Conservation (phyloP, 1,139 yeast species). For the Starmera stellimalicola region DNA sequence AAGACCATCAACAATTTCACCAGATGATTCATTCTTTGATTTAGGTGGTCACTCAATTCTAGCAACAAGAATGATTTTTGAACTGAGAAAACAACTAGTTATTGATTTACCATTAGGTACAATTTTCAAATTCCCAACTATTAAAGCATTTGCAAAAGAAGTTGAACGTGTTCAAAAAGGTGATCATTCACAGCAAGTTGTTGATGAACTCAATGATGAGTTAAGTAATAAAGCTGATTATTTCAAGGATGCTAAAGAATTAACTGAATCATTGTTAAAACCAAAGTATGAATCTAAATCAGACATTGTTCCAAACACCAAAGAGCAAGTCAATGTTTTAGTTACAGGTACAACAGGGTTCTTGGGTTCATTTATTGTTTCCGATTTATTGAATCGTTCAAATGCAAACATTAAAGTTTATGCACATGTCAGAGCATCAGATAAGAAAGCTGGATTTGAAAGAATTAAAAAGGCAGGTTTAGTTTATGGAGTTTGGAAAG, state of each 20-base stretch:
- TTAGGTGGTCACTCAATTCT: constrained; percentile 96
- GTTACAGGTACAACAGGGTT: constrained; percentile 97
- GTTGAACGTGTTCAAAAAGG: constrained; percentile 42
- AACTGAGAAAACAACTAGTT: constrained; percentile 66
- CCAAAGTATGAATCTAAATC: constrained; percentile 30
- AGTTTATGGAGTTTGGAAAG: constrained; percentile 83
- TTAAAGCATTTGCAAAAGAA: constrained; percentile 67
- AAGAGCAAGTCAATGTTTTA: constrained; percentile 50
- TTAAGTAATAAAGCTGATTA: constrained; percentile 35
- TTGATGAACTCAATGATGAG: constrained; percentile 16
- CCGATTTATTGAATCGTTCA: constrained; percentile 63
- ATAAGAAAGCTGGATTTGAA: constrained; percentile 57
- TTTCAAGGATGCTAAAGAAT: constrained; percentile 61
- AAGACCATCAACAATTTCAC: constrained; percentile 66
- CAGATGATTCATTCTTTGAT: constrained; percentile 88
- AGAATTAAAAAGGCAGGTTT: constrained; percentile 70
- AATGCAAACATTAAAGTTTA: constrained; percentile 44
- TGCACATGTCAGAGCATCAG: constrained; percentile 88
- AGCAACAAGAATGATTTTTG: constrained; percentile 95
- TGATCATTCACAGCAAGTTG: constrained; percentile 11
- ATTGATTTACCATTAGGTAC: constrained; percentile 85
- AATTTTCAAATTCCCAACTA: constrained; percentile 82
- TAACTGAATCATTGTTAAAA: constrained; percentile 38
- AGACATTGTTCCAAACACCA: constrained; percentile 20
- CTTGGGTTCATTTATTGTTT: constrained; percentile 79